Evolutionary conservation across 805 yeast genomes (phyloP), one percentile per base, ranked within the genome.

Genomic region (Suhomyces canberraensis): DNA sequence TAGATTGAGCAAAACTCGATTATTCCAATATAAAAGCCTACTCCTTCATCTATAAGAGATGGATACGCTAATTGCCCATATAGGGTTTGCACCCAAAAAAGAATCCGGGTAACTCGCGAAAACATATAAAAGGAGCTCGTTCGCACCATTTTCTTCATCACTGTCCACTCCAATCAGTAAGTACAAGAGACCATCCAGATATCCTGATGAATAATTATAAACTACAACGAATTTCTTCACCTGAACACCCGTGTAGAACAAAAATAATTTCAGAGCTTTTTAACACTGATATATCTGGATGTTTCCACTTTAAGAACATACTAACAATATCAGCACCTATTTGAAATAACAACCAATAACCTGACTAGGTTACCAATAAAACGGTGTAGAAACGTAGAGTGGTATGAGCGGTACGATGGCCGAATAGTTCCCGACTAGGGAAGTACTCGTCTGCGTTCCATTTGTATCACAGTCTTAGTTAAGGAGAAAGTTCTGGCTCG

Each of bases 161-260:
- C 19, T 16, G 18, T 30, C 31, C 28, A 14, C 11, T 6, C 29
- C 30, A 16, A 35, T 25, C 26, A 8, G 26, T 24, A 24, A 24
- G 26, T 24, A 24, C 7, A 13, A 8, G 15, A 29, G 8, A 25
- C 8, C 3, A 7, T 11, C 31, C 14, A 30, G 39, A 25, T 30
- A 25, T 22, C 8, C 39, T 60, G 68, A 64, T 62, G 68, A 62
- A 60, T 48, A 42, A 43, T 45, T 47, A 49, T 43, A 42, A 51
- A 55, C 53, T 44, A 57, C 61, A 56, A 63, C 67, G 84, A 78
- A 78, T 78, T 78, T 78, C 84, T 78, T 78, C 84, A 78, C 75
- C 84, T 78, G 81, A 78, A 75, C 48, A 37, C 54, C 65, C 70
- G 59, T 73, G 76, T 73, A 66, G 82, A 75, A 71, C 70, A 73